Percentiles rank a stretch among this genome's conserved stretches.
These are phyloP conservation scores for Globisporangium iwayamae DNA, from an alignment of 352 stramenopile species.

Conservation along the genomic window DNA sequence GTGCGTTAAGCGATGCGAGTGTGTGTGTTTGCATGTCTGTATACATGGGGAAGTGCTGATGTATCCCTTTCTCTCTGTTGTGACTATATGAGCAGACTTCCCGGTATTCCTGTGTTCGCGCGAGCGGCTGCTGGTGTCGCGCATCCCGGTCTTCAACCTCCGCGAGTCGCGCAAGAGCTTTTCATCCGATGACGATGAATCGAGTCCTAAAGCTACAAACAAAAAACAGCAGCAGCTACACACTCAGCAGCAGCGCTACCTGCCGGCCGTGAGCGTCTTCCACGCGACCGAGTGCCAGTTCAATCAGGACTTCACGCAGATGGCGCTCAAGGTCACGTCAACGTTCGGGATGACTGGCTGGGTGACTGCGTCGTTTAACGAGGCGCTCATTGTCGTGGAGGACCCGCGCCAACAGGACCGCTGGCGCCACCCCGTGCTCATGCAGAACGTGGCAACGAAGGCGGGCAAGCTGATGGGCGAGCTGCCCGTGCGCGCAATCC, in stretches of 20 bases:
- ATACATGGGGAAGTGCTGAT: neutral
- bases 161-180: conserved; percentile 14
- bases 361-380: conserved; percentile 60
- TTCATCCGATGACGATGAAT: conserved; percentile 10
- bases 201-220: conserved; percentile 22
- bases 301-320: conserved; percentile 65
- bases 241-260: conserved; percentile 27
- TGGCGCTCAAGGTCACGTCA: conserved; percentile 65
- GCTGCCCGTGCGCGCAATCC: conserved; percentile 55
- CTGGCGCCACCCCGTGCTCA: conserved; percentile 36
- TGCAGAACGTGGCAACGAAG: conserved; percentile 65
- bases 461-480: conserved; percentile 58
- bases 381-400: conserved; percentile 50
- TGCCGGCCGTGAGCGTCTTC: conserved; percentile 66
- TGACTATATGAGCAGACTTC: conserved; percentile 37
- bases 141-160: conserved; percentile 44
- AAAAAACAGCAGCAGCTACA: conserved; percentile 22
- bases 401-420: conserved; percentile 27
- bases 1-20: conserved; percentile 22
- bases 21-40: no score
- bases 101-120: conserved; percentile 55
- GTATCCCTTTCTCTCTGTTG: neutral
- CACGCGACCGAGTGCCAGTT: conserved; percentile 65
- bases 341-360: conserved; percentile 59
- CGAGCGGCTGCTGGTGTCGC: conserved; percentile 46